Base-by-base conservation (phyloP, 1,139 yeast species). In the Blastobotrys malaysiensis region DNA sequence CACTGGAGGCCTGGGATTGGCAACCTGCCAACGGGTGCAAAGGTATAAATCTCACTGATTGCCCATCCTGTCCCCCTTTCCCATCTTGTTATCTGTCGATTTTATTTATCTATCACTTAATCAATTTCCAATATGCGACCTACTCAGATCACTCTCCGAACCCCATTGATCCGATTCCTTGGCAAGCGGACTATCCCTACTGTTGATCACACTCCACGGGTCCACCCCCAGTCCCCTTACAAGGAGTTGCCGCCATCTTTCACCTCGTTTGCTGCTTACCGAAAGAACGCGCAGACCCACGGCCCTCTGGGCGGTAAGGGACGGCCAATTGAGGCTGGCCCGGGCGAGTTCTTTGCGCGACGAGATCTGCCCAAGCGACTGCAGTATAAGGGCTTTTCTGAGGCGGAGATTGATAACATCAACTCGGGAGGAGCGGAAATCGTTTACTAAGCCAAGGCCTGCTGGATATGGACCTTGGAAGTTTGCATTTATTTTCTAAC, bases 391-490 rank as follows among this genome's bases (percentile, higher is more conserved):
- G 73, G 77, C 4, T 77, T 88, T 27, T 81, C 80, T 55, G 87
- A 81, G 22, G 61, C 65, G n/a, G 97, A 89, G 69, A 81, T 85
- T 50, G 96, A 86, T 9, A 78, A 81, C 60, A 81, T 89, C 64
- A 77, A 81, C 64, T 77, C 79, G 53, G 97, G 97, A 50, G 96
- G 96, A 59, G 95, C 95, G 46, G 83, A 64, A 46, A 49, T 52
- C 24, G 48, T 52, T 27, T 52, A 52, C 49, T 52, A 24, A 52
- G n/a, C 36, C 9, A 5, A 11, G 39, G 11, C 16, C 16, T 13
- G 39, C 39, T 31, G 39, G 39, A 7, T 31, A 31, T 11, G 39
- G 39, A 31, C 39, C 9, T 22, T 5, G 9, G 26, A 5, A 5
- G 5, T 31, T 7, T 31, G 39, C 39, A 31, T 31, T 31, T 31